Conservation (phyloP, 176 grass and related monocot genomes). For the Neostapfia colusana region DNA sequence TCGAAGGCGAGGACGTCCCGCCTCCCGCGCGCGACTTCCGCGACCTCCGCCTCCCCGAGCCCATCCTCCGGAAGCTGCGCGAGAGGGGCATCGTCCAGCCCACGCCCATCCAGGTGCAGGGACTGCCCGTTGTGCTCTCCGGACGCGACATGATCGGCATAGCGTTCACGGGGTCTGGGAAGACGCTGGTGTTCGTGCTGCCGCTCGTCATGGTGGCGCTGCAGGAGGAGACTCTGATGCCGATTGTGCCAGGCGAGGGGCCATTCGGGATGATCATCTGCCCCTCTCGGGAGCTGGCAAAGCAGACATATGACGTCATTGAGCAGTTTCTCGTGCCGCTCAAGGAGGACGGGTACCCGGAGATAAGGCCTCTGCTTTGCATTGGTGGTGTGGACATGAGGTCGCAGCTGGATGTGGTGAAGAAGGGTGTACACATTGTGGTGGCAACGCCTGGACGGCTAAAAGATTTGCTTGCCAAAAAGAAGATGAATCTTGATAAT, state of each 20-base stretch:
- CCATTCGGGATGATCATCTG: constrained; percentile 86
- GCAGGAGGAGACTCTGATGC: constrained; percentile 86
- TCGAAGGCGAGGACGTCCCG: constrained; percentile 73
- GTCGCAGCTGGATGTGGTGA: constrained; percentile 72
- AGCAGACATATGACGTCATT: constrained; percentile 86
- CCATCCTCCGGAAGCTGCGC: constrained; percentile 60
- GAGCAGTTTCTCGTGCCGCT: constrained; percentile 60
- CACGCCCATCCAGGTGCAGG: constrained; percentile 94
- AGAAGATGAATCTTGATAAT: constrained; percentile 95
- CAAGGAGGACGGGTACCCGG: constrained; percentile 57
- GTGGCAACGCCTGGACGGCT: constrained; percentile 85
- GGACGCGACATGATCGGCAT: constrained; percentile 96
- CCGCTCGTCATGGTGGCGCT: constrained; percentile 76
- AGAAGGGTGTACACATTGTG: constrained; percentile 86
- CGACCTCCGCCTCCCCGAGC: constrained; percentile 74
- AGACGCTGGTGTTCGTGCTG: constrained; percentile 84
- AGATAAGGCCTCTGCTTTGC: constrained; percentile 77
- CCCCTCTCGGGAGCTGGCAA: constrained; percentile 82
- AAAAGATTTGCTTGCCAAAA: constrained; percentile 93
- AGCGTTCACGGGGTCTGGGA: constrained; percentile 84
- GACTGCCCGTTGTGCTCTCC: constrained; percentile 68
- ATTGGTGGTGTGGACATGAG: constrained; percentile 90
- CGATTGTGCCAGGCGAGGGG: constrained; percentile 74
- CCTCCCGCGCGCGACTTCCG: constrained; percentile 69
- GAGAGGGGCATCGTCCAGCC: constrained; percentile 80